Base-by-base conservation (phyloP, 768 basidiomycete genomes). In the Serendipita sp. region DNA sequence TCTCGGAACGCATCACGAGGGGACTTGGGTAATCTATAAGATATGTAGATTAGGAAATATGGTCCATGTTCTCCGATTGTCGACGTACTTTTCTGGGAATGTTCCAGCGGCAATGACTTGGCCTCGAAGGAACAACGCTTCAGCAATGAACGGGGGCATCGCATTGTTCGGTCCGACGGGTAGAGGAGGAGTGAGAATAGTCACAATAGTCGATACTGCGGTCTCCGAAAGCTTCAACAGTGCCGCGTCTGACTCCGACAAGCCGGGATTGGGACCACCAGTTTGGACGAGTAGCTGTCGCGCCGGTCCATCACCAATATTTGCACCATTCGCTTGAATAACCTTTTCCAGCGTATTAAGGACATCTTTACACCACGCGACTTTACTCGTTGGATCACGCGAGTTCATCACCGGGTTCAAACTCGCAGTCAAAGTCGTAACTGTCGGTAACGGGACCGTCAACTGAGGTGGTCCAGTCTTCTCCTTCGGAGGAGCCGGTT, bases 1-100 rank as follows among this genome's bases (percentile, higher is more conserved):
- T 93, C 92, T 28, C 90, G 79, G 76, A 98, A 98, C 1, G 95
- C 92, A 4, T 79, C 70, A 3, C 89, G 80, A 1, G 87, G 86
- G 70, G 89, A 89, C 65, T 81, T 82, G 0, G 77, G 77, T 24
- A 88, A 69, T 79, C 0, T 89, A 88, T 72, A 1, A 2, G 7
- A 41, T 13, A 83, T 86, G 3, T 81, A 78, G 7, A 48, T 18
- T 62, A 62, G 18, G 58, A 8, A 7, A 35, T 62, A 1, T 5
- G n/a, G 30, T 28, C 18, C 11, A 8, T 2, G 8, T 34, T 8
- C 8, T 62, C 58, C n/a, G 11, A 34, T 10, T 8, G 8, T 34
- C 30, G 18, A 51, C 48, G 8, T 51, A 51, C 15, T 65, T 56
- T 3, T 48, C 41, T 18, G 63, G 66, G 56, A 68, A 72, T 24